Percentiles rank a stretch among this genome's conserved stretches.
phyloP scores from a whole-genome alignment of 2,329 filamentous ascomycete genomes.

The Nectriaceae sp. region DNA sequence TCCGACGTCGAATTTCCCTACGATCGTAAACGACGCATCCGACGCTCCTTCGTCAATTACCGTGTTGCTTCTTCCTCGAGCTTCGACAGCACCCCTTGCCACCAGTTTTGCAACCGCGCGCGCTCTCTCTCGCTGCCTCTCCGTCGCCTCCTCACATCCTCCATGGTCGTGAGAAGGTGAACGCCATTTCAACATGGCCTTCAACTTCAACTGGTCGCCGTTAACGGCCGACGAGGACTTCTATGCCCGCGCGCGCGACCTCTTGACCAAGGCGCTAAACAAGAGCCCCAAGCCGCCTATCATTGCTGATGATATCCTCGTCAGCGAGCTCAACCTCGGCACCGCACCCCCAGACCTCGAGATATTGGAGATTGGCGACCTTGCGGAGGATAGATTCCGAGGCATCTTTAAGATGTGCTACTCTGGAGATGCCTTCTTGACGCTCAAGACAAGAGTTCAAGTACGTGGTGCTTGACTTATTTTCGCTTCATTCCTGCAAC shows the following conservation, averaged over 20 bases:
- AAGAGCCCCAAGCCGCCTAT: constrained; percentile 98
- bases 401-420: constrained; percentile 99
- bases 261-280: constrained; percentile 93
- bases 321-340: constrained; percentile 95
- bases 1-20: constrained; percentile 10
- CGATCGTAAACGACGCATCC: constrained; percentile 15
- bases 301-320: constrained; percentile 98
- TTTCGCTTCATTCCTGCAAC: constrained; percentile 13
- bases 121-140: background rate
- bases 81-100: constrained; percentile 5
- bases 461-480: constrained; percentile 48
- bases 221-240: constrained; percentile 92
- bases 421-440: constrained; percentile 91
- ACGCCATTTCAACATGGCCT: constrained; percentile 77
- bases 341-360: constrained; percentile 93
- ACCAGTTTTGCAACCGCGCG: constrained; percentile 10
- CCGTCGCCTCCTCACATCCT: constrained; percentile 22
- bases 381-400: constrained; percentile 94
- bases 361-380: constrained; percentile 95
- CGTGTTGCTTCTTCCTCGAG: background rate
- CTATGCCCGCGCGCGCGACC: constrained; percentile 87
- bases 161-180: constrained; percentile 38
- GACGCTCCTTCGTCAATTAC: constrained; percentile 4
- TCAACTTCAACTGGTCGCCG: constrained; percentile 99
- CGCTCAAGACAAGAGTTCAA: constrained; percentile 93